Conservation (phyloP, 225 moss, liverwort and hornwort species). For the Pseudisothecium myosuroides region DNA sequence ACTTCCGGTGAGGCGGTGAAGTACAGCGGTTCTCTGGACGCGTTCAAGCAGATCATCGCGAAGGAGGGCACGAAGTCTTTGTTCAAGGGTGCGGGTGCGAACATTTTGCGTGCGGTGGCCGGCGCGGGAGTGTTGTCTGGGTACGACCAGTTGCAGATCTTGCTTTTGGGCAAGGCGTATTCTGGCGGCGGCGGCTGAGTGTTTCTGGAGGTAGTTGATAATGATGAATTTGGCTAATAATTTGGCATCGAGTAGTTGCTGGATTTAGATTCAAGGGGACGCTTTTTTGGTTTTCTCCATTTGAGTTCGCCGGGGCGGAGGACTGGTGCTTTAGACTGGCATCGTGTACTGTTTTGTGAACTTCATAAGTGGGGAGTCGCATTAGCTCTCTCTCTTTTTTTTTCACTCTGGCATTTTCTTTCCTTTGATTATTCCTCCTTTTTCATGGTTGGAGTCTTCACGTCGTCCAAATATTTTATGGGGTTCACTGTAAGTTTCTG, state of each 20-base stretch:
- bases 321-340: background rate
- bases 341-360: background rate
- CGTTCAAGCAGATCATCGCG: constrained; percentile 16
- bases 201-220: background rate
- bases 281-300: background rate
- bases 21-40: constrained; percentile 43
- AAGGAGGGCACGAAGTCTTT: constrained; percentile 16
- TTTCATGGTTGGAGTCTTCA: background rate
- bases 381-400: background rate
- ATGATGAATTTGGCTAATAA: constrained; percentile 6
- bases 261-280: background rate
- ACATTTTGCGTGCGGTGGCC: constrained; percentile 46
- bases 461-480: too few relatives aligned
- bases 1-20: constrained; percentile 8
- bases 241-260: background rate
- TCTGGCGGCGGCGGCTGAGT: constrained; percentile 24
- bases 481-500: background rate
- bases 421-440: rapidly evolving
- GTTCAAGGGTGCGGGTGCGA: constrained; percentile 42
- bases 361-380: background rate
- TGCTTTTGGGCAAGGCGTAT: constrained; percentile 13
- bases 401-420: background rate
- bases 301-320: background rate
- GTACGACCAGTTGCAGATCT: constrained; percentile 27
- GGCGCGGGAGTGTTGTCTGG: constrained; percentile 49